Evolutionary conservation across 2,329 filamentous ascomycete species (phyloP), one percentile per base, ranked within the genome.

Genomic region (Fusarium sp.): DNA sequence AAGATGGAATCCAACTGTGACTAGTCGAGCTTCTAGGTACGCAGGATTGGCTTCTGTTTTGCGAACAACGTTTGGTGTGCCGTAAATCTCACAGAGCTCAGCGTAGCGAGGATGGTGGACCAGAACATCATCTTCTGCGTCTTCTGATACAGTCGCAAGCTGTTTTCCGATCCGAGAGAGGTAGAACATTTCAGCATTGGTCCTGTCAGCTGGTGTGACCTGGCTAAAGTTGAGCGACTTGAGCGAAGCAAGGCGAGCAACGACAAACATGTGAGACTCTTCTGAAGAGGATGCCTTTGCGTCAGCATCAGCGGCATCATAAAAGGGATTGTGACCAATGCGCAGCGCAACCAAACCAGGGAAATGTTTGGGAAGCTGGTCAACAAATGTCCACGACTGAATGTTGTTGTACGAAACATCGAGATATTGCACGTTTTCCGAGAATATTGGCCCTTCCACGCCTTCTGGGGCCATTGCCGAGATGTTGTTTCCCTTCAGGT

Each of bases 161-260:
- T 96, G 92, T 65, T 89, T 89, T 12, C 87, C 91, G 58, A 97
- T 96, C 53, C 91, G 87, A 1, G 90, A 92, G 12, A 98, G 87
- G 77, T 99, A 99, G 77, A 97, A 99, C 73, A 95, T 90, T 72
- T 98, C 96, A 6, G 94, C 94, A 73, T 98, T 96, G 53, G 88
- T 84, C 19, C 95, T 88, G 76, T 98, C 94, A 40, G 90, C 87
- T 2, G 83, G 71, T 0, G 89, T 89, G 69, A 98, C 89, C 17
- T 82, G 80, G 65, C 89, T 89, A 76, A 92, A 93, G 75, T 96
- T 96, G 28, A 97, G 84, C 1, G 82, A 83, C 52, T 85, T 85
- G 11, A 98, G 85, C 2, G 81, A 80, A 2, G 86, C 85, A 2
- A 97, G 82, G 4, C 94, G 91, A 26, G 90, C 92, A 24, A 97